Conservation (phyloP, 78 protist genomes). For the Dictyostelium firmibasis region DNA sequence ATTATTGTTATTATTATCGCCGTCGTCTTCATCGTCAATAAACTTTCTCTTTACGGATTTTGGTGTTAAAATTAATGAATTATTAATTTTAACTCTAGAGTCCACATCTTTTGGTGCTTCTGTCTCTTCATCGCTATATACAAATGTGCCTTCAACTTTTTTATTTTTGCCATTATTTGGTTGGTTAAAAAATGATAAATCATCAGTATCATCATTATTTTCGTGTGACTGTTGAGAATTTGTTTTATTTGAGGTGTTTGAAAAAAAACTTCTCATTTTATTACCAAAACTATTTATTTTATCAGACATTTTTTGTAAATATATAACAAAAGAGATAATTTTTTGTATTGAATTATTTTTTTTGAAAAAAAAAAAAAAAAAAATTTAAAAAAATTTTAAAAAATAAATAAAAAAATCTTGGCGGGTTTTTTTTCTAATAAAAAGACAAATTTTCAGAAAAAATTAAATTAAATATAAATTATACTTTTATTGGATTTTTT, state of each 20-base stretch:
- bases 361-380: too few relatives aligned
- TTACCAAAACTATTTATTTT: not conserved
- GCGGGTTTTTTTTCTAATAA: not conserved
- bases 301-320: not conserved
- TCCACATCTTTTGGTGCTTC: not conserved
- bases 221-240: not conserved
- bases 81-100: not conserved
- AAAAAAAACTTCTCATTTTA: not conserved
- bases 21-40: not conserved
- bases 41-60: slow-evolving; percentile 5
- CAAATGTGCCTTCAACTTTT: not conserved
- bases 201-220: not conserved
- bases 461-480: too few relatives aligned
- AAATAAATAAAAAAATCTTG: not conserved
- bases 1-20: too few relatives aligned
- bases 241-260: not conserved
- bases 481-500: too few relatives aligned
- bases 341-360: too few relatives aligned
- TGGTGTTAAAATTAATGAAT: not conserved
- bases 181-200: not conserved
- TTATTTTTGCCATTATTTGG: not conserved
- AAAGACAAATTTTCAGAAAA: not conserved
- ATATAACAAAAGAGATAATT: not conserved
- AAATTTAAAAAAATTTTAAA: too few relatives aligned
- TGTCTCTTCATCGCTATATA: not conserved